These are phyloP conservation scores for Aureobasidium sp. DNA, from an alignment of 2,329 filamentous ascomycete species.

Conservation along the genomic window DNA sequence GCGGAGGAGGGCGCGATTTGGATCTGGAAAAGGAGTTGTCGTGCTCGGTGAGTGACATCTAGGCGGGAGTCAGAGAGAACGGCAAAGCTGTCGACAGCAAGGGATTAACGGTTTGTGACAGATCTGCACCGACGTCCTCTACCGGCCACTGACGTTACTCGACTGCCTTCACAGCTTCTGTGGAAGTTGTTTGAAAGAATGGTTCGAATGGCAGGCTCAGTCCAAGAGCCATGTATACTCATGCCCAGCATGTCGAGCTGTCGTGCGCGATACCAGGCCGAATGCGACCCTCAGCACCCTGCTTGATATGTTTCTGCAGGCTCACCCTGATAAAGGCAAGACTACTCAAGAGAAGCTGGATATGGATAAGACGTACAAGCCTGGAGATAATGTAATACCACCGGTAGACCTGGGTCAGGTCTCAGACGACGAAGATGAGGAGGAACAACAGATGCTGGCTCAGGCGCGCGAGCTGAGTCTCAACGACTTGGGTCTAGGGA, in stretches of 20 bases:
- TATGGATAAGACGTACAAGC: slow-evolving; percentile 67
- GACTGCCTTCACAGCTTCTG: slow-evolving; percentile 65
- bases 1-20: slow-evolving; percentile 33
- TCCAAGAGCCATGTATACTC: slow-evolving; percentile 60
- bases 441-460: slow-evolving; percentile 54
- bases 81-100: not conserved
- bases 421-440: slow-evolving; percentile 47
- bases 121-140: slow-evolving; percentile 81
- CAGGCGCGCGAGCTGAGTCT: slow-evolving; percentile 69
- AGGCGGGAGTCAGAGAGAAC: not conserved
- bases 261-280: slow-evolving; percentile 77
- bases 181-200: slow-evolving; percentile 89
- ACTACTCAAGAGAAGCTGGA: slow-evolving; percentile 67
- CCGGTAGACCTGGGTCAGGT: slow-evolving; percentile 49
- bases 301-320: slow-evolving; percentile 76
- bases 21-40: slow-evolving; percentile 91
- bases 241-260: slow-evolving; percentile 85
- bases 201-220: slow-evolving; percentile 77
- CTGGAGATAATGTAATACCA: slow-evolving; percentile 74
- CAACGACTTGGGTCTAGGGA: slow-evolving; percentile 48
- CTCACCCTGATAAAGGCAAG: slow-evolving; percentile 69
- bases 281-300: slow-evolving; percentile 88
- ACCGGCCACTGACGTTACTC: slow-evolving; percentile 34
- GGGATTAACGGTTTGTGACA: slow-evolving; percentile 32
- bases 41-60: slow-evolving; percentile 67